phyloP scores from a whole-genome alignment of 2,329 filamentous ascomycete genomes.

The Xylariaceae sp. region DNA sequence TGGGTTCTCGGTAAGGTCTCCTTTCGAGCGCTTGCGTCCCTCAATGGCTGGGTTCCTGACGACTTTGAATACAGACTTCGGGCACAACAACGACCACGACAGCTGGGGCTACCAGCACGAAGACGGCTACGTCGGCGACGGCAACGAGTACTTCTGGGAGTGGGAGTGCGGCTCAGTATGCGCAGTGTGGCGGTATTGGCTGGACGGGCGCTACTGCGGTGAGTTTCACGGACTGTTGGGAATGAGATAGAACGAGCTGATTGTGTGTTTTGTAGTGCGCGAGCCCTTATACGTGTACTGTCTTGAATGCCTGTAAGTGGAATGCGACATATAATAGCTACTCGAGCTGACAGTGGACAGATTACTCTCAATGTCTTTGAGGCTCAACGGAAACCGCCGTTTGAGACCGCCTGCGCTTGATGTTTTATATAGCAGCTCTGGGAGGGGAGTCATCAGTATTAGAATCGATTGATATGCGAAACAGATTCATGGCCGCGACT shows the following conservation, averaged over 20 bases:
- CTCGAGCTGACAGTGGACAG: background rate
- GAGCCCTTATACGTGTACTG: slow-evolving; percentile 14
- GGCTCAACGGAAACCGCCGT: background rate
- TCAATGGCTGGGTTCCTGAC: too few relatives aligned
- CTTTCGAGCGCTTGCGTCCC: too few relatives aligned
- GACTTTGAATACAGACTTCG: too few relatives aligned
- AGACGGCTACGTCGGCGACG: background rate
- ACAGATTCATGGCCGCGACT: too few relatives aligned
- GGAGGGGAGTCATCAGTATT: too few relatives aligned
- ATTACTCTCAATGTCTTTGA: slow-evolving; percentile 16
- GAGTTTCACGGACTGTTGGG: background rate
- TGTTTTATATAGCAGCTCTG: too few relatives aligned
- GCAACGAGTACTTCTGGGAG: slow-evolving; percentile 4
- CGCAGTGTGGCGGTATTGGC: slow-evolving; percentile 13
- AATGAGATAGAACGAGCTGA: slow-evolving; percentile 6
- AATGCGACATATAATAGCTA: background rate
- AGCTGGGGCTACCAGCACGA: slow-evolving; percentile 3
- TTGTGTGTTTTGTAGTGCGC: slow-evolving; percentile 7
- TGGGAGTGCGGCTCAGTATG: slow-evolving; percentile 2
- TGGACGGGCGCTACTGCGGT: slow-evolving; percentile 13
- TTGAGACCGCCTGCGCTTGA: background rate
- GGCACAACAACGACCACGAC: slow-evolving; percentile 8
- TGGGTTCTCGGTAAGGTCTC: slow-evolving; percentile 15
- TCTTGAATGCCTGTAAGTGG: slow-evolving; percentile 15
- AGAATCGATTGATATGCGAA: too few relatives aligned